A percentile compares a stretch with the other conserved stretches of the same genome.
These are phyloP conservation scores for Nevesoporus exiguus DNA, from an alignment of 768 basidiomycete genomes.

Conservation along the genomic window DNA sequence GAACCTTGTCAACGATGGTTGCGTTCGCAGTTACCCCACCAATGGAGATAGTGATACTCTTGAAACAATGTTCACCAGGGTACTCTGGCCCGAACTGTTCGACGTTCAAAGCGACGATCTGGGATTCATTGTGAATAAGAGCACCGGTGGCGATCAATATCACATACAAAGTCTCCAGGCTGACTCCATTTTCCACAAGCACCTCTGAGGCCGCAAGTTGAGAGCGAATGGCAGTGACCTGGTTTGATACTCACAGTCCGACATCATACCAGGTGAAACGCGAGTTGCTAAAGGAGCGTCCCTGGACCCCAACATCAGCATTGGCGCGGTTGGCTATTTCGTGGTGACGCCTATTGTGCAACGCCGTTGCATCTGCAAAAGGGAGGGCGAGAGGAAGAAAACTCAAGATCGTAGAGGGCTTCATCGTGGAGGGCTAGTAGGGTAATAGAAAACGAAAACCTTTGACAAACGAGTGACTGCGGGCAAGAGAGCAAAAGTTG, in stretches of 20 bases:
- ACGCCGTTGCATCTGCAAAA: slow-evolving; percentile 31
- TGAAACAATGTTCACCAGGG: slow-evolving; percentile 63
- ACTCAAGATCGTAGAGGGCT: slow-evolving; percentile 31
- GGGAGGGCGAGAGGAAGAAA: slow-evolving; percentile 33
- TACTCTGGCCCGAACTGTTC: slow-evolving; percentile 53
- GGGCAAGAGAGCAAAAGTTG: slow-evolving; percentile 6
- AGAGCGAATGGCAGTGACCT: not conserved
- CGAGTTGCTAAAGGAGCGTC: slow-evolving; percentile 34
- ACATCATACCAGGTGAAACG: slow-evolving; percentile 55
- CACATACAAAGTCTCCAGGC: slow-evolving; percentile 28
- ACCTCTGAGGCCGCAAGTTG: slow-evolving; percentile 36
- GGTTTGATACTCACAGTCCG: slow-evolving; percentile 39
- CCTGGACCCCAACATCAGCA: slow-evolving; percentile 33
- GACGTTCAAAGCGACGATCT: slow-evolving; percentile 30
- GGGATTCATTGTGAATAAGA: not conserved
- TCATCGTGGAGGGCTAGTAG: slow-evolving; percentile 12
- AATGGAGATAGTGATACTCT: slow-evolving; percentile 56
- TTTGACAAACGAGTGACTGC: slow-evolving; percentile 23
- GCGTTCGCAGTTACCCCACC: slow-evolving; percentile 54
- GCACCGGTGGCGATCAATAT: not conserved
- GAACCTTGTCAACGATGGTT: slow-evolving; percentile 57
- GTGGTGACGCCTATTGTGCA: slow-evolving; percentile 36
- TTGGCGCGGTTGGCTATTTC: slow-evolving; percentile 46
- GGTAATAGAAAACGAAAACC: not conserved
- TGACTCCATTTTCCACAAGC: slow-evolving; percentile 47